Base-by-base conservation (phyloP, 495 filamentous ascomycete species). In the Penicillium desertorum region DNA sequence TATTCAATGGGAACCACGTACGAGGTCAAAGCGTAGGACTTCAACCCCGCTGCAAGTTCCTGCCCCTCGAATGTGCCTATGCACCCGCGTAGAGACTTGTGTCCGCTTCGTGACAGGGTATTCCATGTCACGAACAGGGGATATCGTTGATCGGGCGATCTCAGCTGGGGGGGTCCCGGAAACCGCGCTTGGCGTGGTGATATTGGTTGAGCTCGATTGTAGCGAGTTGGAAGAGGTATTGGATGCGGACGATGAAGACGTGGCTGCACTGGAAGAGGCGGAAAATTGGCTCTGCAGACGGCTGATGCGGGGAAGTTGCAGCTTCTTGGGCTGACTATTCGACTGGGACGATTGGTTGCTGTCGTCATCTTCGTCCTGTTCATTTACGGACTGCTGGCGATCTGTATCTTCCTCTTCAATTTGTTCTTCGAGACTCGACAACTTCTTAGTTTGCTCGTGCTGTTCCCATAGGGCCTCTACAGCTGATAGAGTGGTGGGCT, bases 71-170 rank as follows among this genome's bases (percentile, higher is more conserved):
- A 98, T 0, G 94, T 98, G 60, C 94, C 94, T 64, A 98, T 98
- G 79, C 94, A 98, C 30, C 94, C 94, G 45, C 94, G 88, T 16
- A 98, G 81, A 34, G 81, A 83, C 61, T 84, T 86, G 54, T 80
- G 70, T 16, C 81, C 83, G 56, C 81, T 80, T 23, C 77, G 77
- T 4, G 82, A 84, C 27, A 89, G 51, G 1, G 83, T 89, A 71
- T 96, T 96, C 94, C 95, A 98, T 0, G 94, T 98, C 14, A 98
- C 89, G 69, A 98, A 98, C 14, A 98, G 79, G 5, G 94, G 94
- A 56, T 77, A 72, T 41, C 60, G 62, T 43, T 64, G 67, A 41
- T 72, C 58, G 3, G 43, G 22, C n/a, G 64, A 53, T 63, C 68
- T 64, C 53, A 63, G 47, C 34, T 57, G 48, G 17, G 57, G 57